Evolutionary conservation across 1,284 basidiomycete species (phyloP), one percentile per base, ranked within the genome.

Genomic region (Amylostereum chailletii): DNA sequence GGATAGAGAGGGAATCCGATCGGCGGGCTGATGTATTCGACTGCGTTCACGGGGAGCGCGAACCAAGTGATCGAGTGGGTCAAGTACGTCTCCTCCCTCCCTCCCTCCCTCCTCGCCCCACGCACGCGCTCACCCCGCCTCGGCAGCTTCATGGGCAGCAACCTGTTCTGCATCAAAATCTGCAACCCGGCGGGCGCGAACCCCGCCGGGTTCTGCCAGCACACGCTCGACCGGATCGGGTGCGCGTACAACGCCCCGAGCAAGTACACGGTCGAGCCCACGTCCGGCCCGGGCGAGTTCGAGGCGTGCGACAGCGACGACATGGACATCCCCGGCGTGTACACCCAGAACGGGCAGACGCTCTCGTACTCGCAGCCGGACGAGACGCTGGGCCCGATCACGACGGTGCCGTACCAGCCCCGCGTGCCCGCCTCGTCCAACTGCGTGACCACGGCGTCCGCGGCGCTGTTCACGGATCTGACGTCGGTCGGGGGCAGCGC

Each of bases 201-300:
- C 52, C 75, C 72, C 8, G 68, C 70, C 2, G 60, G 69, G 41
- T 74, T 66, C 57, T 88, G 84, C 69, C 69, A 81, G 57, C 77
- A 85, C 65, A 71, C 76, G 47, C 78, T 69, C 51, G 85, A 88
- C 59, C 76, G 80, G 51, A 77, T 85, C 50, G 86, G 86, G 0
- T 88, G 84, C 59, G 61, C 58, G 7, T 86, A 79, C 68, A 88
- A 88, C 59, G 78, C 73, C 2, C 84, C 84, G n/a, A 81, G 77
- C 55, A 69, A 71, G 32, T 46, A 46, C 45, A 46, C 45, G 31
- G 34, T 33, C 34, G 45, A 10, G 26, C 31, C 31, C 11, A 29
- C 11, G 37, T 82, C 79, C 34, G 62, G 68, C 45, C 69, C 76
- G 39, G 74, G 73, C n/a, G 71, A 70, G 0, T 87, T 84, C 58